phyloP scores from a whole-genome alignment of 1,284 basidiomycete species.

The Somion occarium region DNA sequence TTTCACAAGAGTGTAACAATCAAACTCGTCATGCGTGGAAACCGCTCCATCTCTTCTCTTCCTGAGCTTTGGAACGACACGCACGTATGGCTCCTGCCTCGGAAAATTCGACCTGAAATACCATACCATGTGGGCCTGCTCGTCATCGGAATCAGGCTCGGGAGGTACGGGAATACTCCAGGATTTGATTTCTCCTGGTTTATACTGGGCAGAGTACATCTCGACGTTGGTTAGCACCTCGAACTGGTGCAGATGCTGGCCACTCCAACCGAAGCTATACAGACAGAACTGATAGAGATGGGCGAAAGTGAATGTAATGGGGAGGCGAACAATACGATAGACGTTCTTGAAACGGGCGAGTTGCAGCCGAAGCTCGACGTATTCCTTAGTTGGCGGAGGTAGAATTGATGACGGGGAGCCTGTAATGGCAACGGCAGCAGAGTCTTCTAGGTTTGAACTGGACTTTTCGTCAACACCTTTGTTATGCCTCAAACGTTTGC shows the following conservation, averaged over 20 bases:
- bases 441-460: too few relatives aligned
- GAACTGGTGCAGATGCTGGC: slow-evolving; percentile 24
- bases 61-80: slow-evolving; percentile 1
- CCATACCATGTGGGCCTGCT: slow-evolving; percentile 8
- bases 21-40: slow-evolving; percentile 13
- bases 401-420: neutral
- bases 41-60: slow-evolving; percentile 2
- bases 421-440: too few relatives aligned
- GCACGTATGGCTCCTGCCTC: slow-evolving; percentile 18
- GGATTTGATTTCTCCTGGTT: slow-evolving; percentile 28
- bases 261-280: slow-evolving; percentile 34
- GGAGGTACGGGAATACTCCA: slow-evolving; percentile 21
- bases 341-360: slow-evolving; percentile 27
- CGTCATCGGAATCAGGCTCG: slow-evolving; percentile 14
- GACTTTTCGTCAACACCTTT: too few relatives aligned
- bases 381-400: slow-evolving; percentile 8
- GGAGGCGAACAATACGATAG: slow-evolving; percentile 27
- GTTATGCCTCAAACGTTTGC: too few relatives aligned
- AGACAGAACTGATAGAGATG: slow-evolving; percentile 30
- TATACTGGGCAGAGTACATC: slow-evolving; percentile 17
- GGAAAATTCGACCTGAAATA: slow-evolving; percentile 7
- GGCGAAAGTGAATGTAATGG: slow-evolving; percentile 31
- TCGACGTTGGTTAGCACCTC: slow-evolving; percentile 24
- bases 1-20: slow-evolving; percentile 6
- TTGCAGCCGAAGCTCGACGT: slow-evolving; percentile 29